Evolutionary conservation across 2,329 filamentous ascomycete species (phyloP).

Genomic region (Penicillium sp.): DNA sequence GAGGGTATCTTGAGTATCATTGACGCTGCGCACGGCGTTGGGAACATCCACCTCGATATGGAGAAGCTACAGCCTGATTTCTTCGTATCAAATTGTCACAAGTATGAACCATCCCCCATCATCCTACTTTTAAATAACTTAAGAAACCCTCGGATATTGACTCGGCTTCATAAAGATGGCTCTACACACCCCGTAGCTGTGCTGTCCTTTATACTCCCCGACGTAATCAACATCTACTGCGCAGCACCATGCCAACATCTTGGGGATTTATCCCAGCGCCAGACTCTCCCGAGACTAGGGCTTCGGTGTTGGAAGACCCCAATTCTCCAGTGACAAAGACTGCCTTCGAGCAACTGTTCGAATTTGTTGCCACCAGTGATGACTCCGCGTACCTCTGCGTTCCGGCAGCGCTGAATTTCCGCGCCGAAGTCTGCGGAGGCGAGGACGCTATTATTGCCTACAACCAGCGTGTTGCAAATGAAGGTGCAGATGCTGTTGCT

Average conservation of each 20-base stretch:
- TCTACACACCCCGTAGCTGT: constrained; percentile 68
- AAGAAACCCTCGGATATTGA: neutral
- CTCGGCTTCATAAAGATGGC: constrained; percentile 51
- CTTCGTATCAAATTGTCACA: constrained; percentile 78
- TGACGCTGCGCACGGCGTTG: constrained; percentile 78
- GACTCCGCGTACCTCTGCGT: constrained; percentile 63
- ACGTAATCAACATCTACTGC: constrained; percentile 66
- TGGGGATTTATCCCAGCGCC: constrained; percentile 59
- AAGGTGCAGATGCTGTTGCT: constrained; percentile 56
- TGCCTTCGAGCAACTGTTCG: constrained; percentile 61
- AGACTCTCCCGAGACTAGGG: constrained; percentile 34
- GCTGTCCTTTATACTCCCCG: constrained; percentile 70
- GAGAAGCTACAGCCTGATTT: constrained; percentile 65
- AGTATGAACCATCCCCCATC: constrained; percentile 34
- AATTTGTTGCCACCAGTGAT: constrained; percentile 69
- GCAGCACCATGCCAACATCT: constrained; percentile 67
- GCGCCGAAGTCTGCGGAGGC: constrained; percentile 60
- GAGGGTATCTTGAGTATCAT: constrained; percentile 63
- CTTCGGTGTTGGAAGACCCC: constrained; percentile 37
- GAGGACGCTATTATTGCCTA: constrained; percentile 63
- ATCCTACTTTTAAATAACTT: neutral
- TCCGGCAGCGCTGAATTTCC: constrained; percentile 62
- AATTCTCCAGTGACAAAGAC: constrained; percentile 37
- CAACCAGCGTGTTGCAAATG: constrained; percentile 52
- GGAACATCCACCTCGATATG: constrained; percentile 67